phyloP scores from a whole-genome alignment of 192 early-diverging fungal genomes.

The Thoreauomyces humboldtii region DNA sequence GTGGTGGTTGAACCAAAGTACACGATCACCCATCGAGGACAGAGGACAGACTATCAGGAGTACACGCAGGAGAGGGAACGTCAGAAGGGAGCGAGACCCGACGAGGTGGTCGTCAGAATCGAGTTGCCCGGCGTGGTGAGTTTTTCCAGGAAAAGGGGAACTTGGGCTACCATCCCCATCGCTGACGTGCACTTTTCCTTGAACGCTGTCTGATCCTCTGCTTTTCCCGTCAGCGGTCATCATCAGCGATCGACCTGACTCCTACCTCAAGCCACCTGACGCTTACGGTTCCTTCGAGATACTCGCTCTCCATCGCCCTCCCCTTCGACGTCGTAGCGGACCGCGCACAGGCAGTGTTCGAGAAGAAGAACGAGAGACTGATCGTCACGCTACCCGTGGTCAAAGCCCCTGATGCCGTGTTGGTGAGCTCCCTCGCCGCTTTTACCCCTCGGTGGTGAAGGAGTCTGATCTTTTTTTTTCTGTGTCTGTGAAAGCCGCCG shows the following conservation, averaged over 20 bases:
- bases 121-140: slow-evolving; percentile 42
- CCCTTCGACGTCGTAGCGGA: slow-evolving; percentile 45
- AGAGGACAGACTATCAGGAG: slow-evolving; percentile 34
- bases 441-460: neutral
- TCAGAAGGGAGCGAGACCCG: slow-evolving; percentile 38
- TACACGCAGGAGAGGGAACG: slow-evolving; percentile 36
- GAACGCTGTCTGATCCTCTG: no score
- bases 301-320: slow-evolving; percentile 38
- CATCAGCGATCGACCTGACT: neutral
- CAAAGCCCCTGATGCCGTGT: slow-evolving; percentile 11
- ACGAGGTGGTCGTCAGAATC: slow-evolving; percentile 42
- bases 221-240: neutral
- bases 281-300: slow-evolving; percentile 33
- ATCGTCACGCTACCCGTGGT: slow-evolving; percentile 41
- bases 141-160: no score
- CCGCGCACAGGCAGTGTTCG: slow-evolving; percentile 45
- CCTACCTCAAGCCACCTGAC: slow-evolving; percentile 14
- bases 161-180: neutral
- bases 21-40: slow-evolving; percentile 40
- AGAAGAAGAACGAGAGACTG: slow-evolving; percentile 34
- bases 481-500: neutral
- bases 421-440: slow-evolving; percentile 9
- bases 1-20: slow-evolving; percentile 27
- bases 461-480: no score
- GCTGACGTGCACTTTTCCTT: no score